Conservation (phyloP, 495 filamentous ascomycete genomes). For the Durotheca rogersii region DNA sequence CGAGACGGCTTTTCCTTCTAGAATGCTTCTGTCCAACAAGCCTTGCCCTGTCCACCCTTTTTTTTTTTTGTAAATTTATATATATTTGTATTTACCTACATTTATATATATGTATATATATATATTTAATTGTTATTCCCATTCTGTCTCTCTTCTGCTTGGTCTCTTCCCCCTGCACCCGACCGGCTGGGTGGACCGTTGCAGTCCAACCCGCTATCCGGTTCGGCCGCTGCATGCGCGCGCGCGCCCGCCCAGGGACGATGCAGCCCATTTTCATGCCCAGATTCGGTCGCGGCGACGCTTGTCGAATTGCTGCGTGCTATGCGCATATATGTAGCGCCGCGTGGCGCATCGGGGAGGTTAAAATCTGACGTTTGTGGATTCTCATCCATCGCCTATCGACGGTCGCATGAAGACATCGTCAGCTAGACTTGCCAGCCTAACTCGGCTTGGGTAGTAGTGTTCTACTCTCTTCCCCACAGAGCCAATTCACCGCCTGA, state of each 20-base stretch:
- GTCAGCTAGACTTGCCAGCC: too few relatives aligned
- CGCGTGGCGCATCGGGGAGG: slow-evolving; percentile 12
- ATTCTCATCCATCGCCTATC: too few relatives aligned
- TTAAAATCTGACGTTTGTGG: not conserved
- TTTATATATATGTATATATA: too few relatives aligned
- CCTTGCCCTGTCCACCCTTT: slow-evolving; percentile 13
- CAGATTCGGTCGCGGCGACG: slow-evolving; percentile 1
- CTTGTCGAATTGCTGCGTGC: not conserved
- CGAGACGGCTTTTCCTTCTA: slow-evolving; percentile 28
- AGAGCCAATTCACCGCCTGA: not conserved
- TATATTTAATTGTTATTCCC: too few relatives aligned
- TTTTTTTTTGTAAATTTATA: too few relatives aligned
- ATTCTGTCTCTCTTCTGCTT: too few relatives aligned
- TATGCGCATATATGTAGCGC: slow-evolving; percentile 10
- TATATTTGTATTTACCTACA: too few relatives aligned
- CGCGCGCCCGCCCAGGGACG: slow-evolving; percentile 21
- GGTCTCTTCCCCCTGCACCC: slow-evolving; percentile 27
- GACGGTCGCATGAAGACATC: too few relatives aligned
- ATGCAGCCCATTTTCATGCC: slow-evolving; percentile 31
- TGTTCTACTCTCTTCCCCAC: not conserved
- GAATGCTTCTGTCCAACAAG: slow-evolving; percentile 22
- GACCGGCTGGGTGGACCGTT: slow-evolving; percentile 27
- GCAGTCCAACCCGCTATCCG: slow-evolving; percentile 11
- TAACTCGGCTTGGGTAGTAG: not conserved
- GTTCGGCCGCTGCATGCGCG: slow-evolving; percentile 14